phyloP scores from a whole-genome alignment of 2,329 filamentous ascomycete genomes.

The Calonectria hawksworthii region DNA sequence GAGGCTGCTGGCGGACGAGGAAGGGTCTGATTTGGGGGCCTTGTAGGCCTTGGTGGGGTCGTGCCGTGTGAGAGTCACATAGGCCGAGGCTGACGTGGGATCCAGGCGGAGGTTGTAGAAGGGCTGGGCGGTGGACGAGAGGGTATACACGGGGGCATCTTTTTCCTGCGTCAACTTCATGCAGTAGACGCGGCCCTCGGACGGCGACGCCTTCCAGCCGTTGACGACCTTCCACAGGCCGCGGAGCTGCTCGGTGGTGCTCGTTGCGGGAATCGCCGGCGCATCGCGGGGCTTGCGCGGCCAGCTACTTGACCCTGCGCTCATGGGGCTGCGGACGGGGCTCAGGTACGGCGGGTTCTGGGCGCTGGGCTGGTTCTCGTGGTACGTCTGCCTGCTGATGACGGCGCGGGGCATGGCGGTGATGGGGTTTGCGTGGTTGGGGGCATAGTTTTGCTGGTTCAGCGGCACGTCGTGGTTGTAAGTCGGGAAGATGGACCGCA shows the following conservation, averaged over 20 bases:
- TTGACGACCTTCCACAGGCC: conserved; percentile 79
- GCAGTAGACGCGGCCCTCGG: conserved; percentile 72
- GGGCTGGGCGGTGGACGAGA: conserved; percentile 72
- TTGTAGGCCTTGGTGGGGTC: conserved; percentile 72
- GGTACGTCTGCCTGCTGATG: conserved; percentile 76
- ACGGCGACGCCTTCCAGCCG: conserved; percentile 74
- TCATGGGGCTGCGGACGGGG: conserved; percentile 41
- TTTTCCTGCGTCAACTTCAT: conserved; percentile 68
- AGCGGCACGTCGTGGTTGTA: conserved; percentile 79
- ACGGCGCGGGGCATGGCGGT: conserved; percentile 73
- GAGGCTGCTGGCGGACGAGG: conserved; percentile 45
- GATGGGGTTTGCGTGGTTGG: conserved; percentile 74
- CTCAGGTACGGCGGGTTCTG: conserved; percentile 37
- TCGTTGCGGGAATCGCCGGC: conserved; percentile 63
- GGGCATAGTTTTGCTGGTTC: conserved; percentile 78
- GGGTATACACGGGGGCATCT: conserved; percentile 76
- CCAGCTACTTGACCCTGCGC: conserved; percentile 35
- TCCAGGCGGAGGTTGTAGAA: conserved; percentile 77
- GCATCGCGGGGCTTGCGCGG: conserved; percentile 57
- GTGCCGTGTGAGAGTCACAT: conserved; percentile 70
- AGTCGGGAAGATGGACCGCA: conserved; percentile 82
- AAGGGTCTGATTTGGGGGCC: conserved; percentile 51
- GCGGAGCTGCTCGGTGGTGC: conserved; percentile 73
- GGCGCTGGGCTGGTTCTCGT: conserved; percentile 40
- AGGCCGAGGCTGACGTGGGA: conserved; percentile 74